Base-by-base conservation (phyloP, 2,329 filamentous ascomycete genomes). In the Fusarium poae region DNA sequence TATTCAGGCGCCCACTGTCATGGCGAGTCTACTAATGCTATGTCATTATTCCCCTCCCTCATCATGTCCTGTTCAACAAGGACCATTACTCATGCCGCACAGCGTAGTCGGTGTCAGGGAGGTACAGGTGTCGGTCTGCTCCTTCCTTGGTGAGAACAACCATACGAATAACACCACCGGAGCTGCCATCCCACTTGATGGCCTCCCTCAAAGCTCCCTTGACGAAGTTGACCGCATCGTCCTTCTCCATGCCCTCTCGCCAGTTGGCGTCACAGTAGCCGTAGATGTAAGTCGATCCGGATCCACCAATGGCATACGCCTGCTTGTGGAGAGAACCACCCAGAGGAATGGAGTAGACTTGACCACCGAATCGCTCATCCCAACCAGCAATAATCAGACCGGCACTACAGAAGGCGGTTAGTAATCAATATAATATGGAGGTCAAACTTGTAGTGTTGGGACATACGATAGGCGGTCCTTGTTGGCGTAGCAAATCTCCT, bases 151-250 rank as follows among this genome's bases (percentile, higher is more conserved):
- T 99, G 81, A 99, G 83, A 62, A 99, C 96, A 67, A 98, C 95
- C 92, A 99, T 93, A 74, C 96, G 90, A 77, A 99, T 99, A 64
- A 99, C 96, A 83, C 96, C 96, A 72, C 96, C 96, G 5, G 96
- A 98, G 84, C 94, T 97, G 70, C 96, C 96, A 79, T 99, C 96
- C 96, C 96, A 99, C 83, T 97, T 97, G 87, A 99, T 98, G 18
- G 96, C 96, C 85, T 99, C 95, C 76, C 89, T 85, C 77, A 99
- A 84, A 32, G 96, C 91, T 48, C 90, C 91, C 84, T 97, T 97
- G 79, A 99, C 96, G 76, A 99, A 99, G 40, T 90, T 82, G 70
- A 99, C 90, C 1, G 96, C 96, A 67, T 97, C 94, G 57, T 89
- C 86, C 85, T 98, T 93, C 54, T 91, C 93, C 94, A 99, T 98